These are phyloP conservation scores for Gynostemma pentaphyllum DNA, from an alignment of 306 rosid species.

Conservation along the genomic window DNA sequence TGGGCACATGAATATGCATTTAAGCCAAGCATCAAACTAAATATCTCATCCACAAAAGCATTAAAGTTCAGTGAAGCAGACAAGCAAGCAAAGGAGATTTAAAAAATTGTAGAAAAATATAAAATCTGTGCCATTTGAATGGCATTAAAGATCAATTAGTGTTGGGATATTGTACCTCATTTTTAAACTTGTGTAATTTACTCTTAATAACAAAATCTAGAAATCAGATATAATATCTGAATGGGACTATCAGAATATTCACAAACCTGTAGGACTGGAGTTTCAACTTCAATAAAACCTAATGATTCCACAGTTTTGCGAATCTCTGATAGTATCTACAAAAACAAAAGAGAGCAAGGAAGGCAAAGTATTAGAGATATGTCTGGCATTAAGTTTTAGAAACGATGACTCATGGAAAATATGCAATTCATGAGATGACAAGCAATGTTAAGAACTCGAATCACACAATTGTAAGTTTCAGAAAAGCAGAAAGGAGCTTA, in stretches of 20 bases:
- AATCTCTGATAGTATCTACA: slow-evolving; percentile 74
- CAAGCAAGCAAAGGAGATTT: background rate
- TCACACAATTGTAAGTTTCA: background rate
- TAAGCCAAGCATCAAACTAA: background rate
- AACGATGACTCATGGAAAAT: background rate
- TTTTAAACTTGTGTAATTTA: background rate
- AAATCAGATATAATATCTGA: background rate
- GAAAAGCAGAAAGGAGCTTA: background rate
- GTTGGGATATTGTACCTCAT: background rate
- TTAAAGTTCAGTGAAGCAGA: background rate
- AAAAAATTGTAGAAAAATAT: background rate
- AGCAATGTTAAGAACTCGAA: no score
- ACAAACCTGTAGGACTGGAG: slow-evolving; percentile 96
- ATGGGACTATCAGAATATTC: slow-evolving; percentile 2
- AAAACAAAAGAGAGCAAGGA: slow-evolving; percentile 10
- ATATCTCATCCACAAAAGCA: background rate
- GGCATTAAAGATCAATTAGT: background rate
- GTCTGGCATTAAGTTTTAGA: background rate
- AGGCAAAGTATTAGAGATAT: background rate
- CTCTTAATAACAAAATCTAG: background rate
- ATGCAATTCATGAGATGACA: background rate
- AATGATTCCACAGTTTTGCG: slow-evolving; percentile 81
- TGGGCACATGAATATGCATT: background rate
- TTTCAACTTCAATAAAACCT: slow-evolving; percentile 87
- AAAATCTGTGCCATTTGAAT: background rate